A percentile compares a stretch with the other conserved stretches of the same genome.
Evolutionary conservation across 345 rosid genomes (phyloP).

Genomic region (Gossypium stocksii): DNA sequence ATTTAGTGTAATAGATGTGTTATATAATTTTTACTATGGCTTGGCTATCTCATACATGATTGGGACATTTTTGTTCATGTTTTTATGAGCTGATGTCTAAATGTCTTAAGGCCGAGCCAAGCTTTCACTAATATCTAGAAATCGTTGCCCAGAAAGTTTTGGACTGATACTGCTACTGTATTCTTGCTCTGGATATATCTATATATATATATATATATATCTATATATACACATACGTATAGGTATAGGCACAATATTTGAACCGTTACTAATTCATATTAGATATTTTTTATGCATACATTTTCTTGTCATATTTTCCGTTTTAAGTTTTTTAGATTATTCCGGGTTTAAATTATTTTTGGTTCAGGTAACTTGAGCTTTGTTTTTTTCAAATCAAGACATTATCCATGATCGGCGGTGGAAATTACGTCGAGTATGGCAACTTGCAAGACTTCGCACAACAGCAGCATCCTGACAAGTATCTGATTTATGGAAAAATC

Average conservation of each 20-base stretch:
- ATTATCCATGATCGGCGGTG: constrained; percentile 88
- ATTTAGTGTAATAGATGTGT: constrained; percentile 2
- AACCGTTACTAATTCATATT: neutral
- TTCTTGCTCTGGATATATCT: neutral
- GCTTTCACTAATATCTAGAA: neutral
- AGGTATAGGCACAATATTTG: neutral
- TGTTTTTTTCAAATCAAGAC: no score
- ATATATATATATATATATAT: no score
- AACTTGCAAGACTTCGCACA: constrained; percentile 88
- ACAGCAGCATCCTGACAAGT: constrained; percentile 76
- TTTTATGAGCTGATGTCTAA: neutral
- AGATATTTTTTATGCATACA: no score
- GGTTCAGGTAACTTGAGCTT: no score
- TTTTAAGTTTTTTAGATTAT: no score
- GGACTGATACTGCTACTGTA: neutral
- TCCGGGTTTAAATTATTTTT: no score
- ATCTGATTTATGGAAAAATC: constrained; percentile 85
- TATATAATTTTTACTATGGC: constrained; percentile 19
- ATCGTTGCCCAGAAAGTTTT: neutral
- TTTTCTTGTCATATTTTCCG: no score
- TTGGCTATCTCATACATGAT: constrained; percentile 14
- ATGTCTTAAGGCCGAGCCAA: neutral
- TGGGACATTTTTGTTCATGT: neutral
- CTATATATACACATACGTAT: neutral
- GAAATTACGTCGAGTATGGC: constrained; percentile 91